These are phyloP conservation scores for Durusdinium trenchii DNA, from an alignment of 73 alveolate genomes.

Conservation along the genomic window DNA sequence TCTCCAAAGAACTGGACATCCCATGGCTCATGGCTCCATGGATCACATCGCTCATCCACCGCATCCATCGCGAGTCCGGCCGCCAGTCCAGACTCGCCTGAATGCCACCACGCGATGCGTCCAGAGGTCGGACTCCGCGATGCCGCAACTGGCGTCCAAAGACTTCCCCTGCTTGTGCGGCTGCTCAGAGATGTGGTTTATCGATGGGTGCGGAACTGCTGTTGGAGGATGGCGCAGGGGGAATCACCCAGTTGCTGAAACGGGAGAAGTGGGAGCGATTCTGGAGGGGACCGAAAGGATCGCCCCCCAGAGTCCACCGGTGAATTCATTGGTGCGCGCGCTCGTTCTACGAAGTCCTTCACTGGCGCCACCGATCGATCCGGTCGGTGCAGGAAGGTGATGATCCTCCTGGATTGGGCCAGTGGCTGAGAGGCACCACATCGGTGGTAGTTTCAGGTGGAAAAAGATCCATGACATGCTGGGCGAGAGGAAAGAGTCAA, in stretches of 20 bases:
- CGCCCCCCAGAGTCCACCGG: too few species aligned
- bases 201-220: too few species aligned
- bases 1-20: too few species aligned
- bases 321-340: too few species aligned
- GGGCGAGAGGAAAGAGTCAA: background rate
- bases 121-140: slow-evolving; percentile 14
- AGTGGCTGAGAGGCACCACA: background rate
- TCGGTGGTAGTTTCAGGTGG: background rate
- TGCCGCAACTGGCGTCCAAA: background rate
- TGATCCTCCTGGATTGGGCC: slow-evolving; percentile 80
- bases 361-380: background rate
- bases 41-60: too few species aligned
- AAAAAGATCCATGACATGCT: background rate
- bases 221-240: too few species aligned
- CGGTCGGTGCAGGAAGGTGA: slow-evolving; percentile 25
- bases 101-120: too few species aligned
- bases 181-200: background rate
- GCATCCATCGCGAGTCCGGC: too few species aligned
- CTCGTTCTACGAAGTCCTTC: background rate
- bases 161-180: slow-evolving; percentile 53
- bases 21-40: too few species aligned
- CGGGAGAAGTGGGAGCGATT: background rate
- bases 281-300: too few species aligned
- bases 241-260: too few species aligned
- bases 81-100: too few species aligned